Evolutionary conservation across 2,329 filamentous ascomycete species (phyloP).

Genomic region (Pseudogymnoascus sp.): DNA sequence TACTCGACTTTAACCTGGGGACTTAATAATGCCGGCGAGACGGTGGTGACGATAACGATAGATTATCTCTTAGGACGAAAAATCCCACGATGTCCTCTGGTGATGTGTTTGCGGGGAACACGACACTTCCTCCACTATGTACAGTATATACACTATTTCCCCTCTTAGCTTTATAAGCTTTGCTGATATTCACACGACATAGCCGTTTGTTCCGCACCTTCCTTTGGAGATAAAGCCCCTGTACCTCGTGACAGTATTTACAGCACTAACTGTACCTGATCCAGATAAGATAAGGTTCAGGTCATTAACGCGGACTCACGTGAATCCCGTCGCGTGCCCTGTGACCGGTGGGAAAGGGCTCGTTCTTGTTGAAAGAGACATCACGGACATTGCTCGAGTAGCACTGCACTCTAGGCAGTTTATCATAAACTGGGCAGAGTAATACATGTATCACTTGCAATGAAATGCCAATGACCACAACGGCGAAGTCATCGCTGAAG

Average conservation of each 20-base stretch:
- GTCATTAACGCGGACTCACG: slow-evolving; percentile 5
- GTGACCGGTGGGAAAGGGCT: neutral
- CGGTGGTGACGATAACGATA: neutral
- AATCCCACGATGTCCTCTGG: neutral
- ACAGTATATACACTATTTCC: neutral
- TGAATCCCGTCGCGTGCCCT: neutral
- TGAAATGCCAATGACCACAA: slow-evolving; percentile 1
- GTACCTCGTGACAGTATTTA: neutral
- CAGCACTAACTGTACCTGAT: neutral
- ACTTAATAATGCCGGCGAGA: neutral
- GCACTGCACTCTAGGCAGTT: neutral
- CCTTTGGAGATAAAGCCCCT: neutral
- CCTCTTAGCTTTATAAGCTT: neutral
- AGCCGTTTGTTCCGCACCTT: neutral
- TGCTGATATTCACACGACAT: neutral
- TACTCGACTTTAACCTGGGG: neutral
- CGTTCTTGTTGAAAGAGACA: neutral
- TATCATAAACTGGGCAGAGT: neutral
- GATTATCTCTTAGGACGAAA: neutral
- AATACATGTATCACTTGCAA: neutral
- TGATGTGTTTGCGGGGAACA: neutral
- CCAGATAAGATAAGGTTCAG: neutral
- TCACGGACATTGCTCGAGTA: neutral
- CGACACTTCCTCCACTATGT: neutral
- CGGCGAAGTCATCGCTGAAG: slow-evolving; percentile 17